Evolutionary conservation across 352 stramenopile species (phyloP), one percentile per base, ranked within the genome.

Genomic region (Globisporangium middletonii): DNA sequence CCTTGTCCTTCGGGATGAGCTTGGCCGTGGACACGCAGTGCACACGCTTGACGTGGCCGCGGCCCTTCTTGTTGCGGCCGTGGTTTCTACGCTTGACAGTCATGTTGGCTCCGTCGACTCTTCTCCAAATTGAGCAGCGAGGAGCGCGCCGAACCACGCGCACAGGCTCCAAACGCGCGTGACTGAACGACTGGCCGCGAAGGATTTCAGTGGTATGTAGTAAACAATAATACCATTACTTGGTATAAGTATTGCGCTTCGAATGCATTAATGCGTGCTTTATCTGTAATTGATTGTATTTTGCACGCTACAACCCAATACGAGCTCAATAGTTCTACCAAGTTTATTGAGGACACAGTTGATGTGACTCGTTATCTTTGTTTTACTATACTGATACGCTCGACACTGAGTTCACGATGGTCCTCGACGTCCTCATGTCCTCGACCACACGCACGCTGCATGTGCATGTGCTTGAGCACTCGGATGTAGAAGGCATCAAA

Each of bases 71-170:
- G 94, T 99, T 99, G 73, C 97, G 89, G 83, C 97, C 97, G 83
- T 99, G 96, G 79, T 98, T 98, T 67, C 97, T 89, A 73, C 97
- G 89, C 84, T 99, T 99, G 62, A 99, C 96, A 86, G 97, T 99
- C 97, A 99, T 99, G 59, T 79, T 97, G 77, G 67, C 73, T 89
- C 63, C 62, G 72, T 83, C 79, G 69, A 75, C 79, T 86, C 87
- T 90, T 90, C 83, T 92, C 79, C 77, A 87, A 90, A 91, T 81
- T 92, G 68, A 77, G 63, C 69, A 42, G 18, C 30, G 50, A 45
- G 37, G 59, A 42, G 54, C 62, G 46, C 54, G 28, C 44, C 60
- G 58, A 85, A 86, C 65, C 68, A 64, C 63, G 77, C 55, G 64
- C 68, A 48, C n/a, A 28, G 18, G 43, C 43, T 48, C 43, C 8